These are phyloP conservation scores for Termitomyces sp. DNA, from an alignment of 768 basidiomycete species.

Conservation along the genomic window DNA sequence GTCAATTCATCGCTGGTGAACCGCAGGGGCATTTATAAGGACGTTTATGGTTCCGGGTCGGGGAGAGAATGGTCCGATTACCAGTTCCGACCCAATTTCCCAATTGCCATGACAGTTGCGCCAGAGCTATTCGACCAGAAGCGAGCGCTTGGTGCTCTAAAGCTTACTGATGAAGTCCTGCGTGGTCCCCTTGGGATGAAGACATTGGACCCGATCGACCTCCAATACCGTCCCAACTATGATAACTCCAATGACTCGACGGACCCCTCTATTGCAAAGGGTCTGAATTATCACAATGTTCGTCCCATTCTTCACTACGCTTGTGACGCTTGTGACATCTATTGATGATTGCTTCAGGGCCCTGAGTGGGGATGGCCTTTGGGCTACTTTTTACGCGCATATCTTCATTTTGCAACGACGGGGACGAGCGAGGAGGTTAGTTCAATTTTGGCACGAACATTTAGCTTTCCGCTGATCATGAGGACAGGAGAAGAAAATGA, in stretches of 20 bases:
- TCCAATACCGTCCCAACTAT: constrained; percentile 88
- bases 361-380: constrained; percentile 96
- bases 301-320: constrained; percentile 18
- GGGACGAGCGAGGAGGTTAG: constrained; percentile 65
- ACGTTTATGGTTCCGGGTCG: constrained; percentile 86
- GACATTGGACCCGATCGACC: constrained; percentile 85
- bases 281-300: constrained; percentile 92
- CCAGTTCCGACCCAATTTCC: constrained; percentile 90
- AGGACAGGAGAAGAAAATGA: constrained; percentile 60
- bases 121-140: constrained; percentile 87
- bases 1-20: constrained; percentile 72
- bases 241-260: constrained; percentile 90
- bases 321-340: neutral
- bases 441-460: constrained; percentile 7
- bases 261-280: constrained; percentile 87
- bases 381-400: constrained; percentile 94
- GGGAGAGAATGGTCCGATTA: constrained; percentile 97
- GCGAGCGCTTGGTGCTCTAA: constrained; percentile 77
- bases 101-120: constrained; percentile 95
- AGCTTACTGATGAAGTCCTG: constrained; percentile 76
- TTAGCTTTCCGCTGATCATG: constrained; percentile 4
- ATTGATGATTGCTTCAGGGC: constrained; percentile 45
- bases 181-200: constrained; percentile 95
- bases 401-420: constrained; percentile 79
- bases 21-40: constrained; percentile 97